Conservation (phyloP, 306 rosid species). For the Prunus mongolica region DNA sequence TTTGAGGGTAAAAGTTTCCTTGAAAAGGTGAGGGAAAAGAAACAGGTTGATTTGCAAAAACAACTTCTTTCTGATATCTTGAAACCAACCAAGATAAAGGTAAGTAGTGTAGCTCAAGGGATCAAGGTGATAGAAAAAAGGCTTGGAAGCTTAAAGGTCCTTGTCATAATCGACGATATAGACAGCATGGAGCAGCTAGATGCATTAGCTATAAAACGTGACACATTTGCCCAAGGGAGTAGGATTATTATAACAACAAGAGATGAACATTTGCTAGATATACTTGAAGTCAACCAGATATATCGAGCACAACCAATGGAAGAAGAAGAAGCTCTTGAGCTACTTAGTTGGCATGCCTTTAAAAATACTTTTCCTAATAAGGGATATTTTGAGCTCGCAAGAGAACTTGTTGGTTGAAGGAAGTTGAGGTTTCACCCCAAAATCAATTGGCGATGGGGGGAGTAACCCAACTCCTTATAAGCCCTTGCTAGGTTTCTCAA, state of each 20-base stretch:
- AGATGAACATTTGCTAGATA: neutral
- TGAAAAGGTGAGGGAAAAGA: neutral
- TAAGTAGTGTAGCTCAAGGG: too few species aligned
- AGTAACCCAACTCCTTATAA: too few species aligned
- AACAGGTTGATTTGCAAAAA: neutral
- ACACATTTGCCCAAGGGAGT: slow-evolving; percentile 17
- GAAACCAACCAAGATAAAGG: neutral
- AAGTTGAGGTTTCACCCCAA: too few species aligned
- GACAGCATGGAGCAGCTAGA: too few species aligned
- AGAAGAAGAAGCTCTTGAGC: slow-evolving; percentile 13
- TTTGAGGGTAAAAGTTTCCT: neutral
- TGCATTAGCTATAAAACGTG: neutral
- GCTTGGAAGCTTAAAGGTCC: too few species aligned
- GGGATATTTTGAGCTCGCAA: neutral
- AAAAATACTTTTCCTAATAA: neutral
- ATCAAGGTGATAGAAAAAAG: too few species aligned
- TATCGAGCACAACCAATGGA: neutral
- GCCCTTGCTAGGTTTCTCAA: too few species aligned
- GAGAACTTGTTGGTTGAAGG: neutral
- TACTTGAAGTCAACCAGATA: neutral
- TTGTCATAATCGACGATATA: too few species aligned
- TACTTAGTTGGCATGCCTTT: slow-evolving; percentile 39
- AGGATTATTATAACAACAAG: slow-evolving; percentile 24
- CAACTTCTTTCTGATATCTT: slow-evolving; percentile 17
- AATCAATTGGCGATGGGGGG: too few species aligned